Evolutionary conservation across 176 grass and related monocot species (phyloP).

Genomic region (Carex littledalei): DNA sequence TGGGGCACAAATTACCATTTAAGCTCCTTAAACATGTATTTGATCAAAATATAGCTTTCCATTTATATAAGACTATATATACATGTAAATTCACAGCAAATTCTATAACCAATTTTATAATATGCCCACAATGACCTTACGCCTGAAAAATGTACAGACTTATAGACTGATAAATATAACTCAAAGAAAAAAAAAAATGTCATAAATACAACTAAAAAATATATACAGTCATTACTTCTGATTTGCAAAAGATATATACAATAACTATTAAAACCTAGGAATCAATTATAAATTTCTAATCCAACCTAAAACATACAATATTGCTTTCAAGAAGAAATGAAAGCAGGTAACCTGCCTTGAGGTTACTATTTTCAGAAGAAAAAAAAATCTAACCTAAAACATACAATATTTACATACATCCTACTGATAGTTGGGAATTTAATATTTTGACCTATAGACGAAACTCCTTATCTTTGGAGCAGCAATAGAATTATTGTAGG

Average conservation of each 20-base stretch:
- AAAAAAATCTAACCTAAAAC: not conserved
- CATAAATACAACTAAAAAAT: not conserved
- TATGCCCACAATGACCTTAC: not conserved
- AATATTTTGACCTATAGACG: not conserved
- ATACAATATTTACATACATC: not conserved
- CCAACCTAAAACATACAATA: slow-evolving; percentile 2
- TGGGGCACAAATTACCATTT: not conserved
- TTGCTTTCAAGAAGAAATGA: not conserved
- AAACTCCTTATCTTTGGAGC: not conserved
- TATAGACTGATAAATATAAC: not conserved
- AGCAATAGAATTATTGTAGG: slow-evolving; percentile 26
- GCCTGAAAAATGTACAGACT: not conserved
- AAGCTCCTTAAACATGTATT: not conserved
- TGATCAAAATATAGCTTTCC: not conserved
- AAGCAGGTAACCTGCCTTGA: not conserved
- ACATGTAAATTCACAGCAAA: not conserved
- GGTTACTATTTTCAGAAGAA: not conserved
- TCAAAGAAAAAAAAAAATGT: not conserved
- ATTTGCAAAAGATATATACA: not conserved
- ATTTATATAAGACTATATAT: not conserved
- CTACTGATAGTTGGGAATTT: not conserved
- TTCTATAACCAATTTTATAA: not conserved
- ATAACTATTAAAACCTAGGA: not conserved
- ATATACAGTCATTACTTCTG: not conserved
- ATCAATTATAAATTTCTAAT: not conserved